A percentile compares a stretch with the other conserved stretches of the same genome.
Conservation (phyloP, 2,329 filamentous ascomycete genomes). For the Tolypocladium tundrense region DNA sequence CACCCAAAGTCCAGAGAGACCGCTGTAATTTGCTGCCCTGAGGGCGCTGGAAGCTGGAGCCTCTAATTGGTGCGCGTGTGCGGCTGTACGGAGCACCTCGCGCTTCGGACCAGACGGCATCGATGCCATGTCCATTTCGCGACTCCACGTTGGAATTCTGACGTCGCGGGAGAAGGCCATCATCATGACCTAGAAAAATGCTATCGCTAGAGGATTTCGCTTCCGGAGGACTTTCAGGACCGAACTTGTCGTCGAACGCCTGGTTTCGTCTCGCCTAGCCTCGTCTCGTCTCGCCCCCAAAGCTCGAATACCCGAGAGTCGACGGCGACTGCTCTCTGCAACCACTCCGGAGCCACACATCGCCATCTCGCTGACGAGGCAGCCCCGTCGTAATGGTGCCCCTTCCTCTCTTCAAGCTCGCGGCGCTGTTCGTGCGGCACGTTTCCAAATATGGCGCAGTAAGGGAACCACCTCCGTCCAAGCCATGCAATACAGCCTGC, state of each 20-base stretch:
- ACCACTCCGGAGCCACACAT: neutral
- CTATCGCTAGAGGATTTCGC: neutral
- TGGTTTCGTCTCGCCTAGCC: neutral
- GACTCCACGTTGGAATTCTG: neutral
- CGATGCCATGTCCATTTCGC: neutral
- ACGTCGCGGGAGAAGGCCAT: neutral
- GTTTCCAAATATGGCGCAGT: slow-evolving; percentile 61
- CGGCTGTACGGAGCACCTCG: neutral
- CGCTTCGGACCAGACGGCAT: neutral
- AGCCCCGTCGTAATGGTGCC: slow-evolving; percentile 41
- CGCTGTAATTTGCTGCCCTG: neutral
- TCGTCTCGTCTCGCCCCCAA: neutral
- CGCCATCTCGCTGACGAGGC: neutral
- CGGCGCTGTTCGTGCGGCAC: slow-evolving; percentile 52
- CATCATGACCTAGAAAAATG: neutral
- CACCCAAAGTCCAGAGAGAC: neutral
- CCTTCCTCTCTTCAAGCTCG: slow-evolving; percentile 58
- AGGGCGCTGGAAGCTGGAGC: too few relatives aligned
- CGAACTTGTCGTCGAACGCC: neutral
- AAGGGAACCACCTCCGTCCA: slow-evolving; percentile 19
- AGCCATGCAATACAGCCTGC: neutral
- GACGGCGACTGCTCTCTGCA: neutral
- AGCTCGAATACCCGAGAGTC: neutral
- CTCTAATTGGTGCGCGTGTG: neutral
- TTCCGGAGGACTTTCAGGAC: neutral